Base-by-base conservation (phyloP, 1,284 basidiomycete species). In the Ceratobasidium sp. region DNA sequence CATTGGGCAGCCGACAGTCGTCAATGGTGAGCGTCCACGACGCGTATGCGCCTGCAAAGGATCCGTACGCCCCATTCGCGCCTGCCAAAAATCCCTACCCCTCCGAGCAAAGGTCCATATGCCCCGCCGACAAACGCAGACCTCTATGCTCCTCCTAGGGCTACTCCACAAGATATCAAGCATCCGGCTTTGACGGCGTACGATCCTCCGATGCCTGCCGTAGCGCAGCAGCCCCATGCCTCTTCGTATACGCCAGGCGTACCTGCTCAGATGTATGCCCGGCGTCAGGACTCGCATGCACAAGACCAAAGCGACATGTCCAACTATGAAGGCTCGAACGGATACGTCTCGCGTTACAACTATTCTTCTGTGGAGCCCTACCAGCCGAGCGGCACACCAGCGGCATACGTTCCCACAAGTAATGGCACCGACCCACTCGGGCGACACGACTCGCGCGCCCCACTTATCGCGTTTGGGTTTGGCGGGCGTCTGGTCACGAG, bases 391-490 rank as follows among this genome's bases (percentile, higher is more conserved):
- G 40, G 61, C 15, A 34, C 79, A 13, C 56, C 73, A 15, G 76
- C 81, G 49, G 78, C 79, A 1, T 80, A 80, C 64, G 79, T 73
- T 15, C 80, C 78, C 4, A 56, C 56, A 13, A 76, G 77, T 4
- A 71, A 67, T 13, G 71, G 71, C 11, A 61, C 61, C n/a, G 95
- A 97, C 82, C 92, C 93, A 8, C 86, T 96, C 0, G 90, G 92
- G 52, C 88, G 96, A 76, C 90, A 91, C 40, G 87, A 91, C 6
- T 87, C 89, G 68, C 89, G 91, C 57, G 89, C 92, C 1, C 96
- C 96, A 0, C 86, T 97, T 22, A 87, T 96, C 73, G 92, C 89
- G 77, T 97, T 98, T 81, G 96, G 96, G 0, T 96, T 96, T 81
- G 95, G 95, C 37, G 96, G 96, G 15, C 92, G 92, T 81, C 81